Evolutionary conservation across 352 stramenopile species (phyloP).

Genomic region (Phytophthora citrophthora): DNA sequence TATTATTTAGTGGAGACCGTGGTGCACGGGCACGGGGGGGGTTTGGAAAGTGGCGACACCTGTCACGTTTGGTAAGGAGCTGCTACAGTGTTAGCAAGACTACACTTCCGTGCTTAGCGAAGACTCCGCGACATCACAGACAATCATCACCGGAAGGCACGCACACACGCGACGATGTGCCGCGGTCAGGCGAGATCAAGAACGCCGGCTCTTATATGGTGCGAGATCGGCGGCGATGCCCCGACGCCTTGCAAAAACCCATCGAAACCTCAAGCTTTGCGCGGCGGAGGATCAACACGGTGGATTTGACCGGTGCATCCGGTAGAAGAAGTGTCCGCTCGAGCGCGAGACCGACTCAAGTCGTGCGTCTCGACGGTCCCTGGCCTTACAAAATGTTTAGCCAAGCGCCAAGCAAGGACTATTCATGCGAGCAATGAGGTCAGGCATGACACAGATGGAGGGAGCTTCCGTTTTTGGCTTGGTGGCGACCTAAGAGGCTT

Average conservation of each 20-base stretch:
- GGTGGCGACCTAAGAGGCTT: slow-evolving; percentile 15
- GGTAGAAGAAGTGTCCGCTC: slow-evolving; percentile 27
- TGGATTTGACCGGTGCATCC: slow-evolving; percentile 26
- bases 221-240: slow-evolving; percentile 8
- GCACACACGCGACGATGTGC: slow-evolving; percentile 26
- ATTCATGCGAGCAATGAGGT: slow-evolving; percentile 2
- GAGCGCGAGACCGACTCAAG: slow-evolving; percentile 12
- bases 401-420: background rate
- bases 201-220: slow-evolving; percentile 23
- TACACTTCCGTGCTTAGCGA: slow-evolving; percentile 15
- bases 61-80: slow-evolving; percentile 20
- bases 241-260: slow-evolving; percentile 20
- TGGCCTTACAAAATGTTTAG: slow-evolving; percentile 7
- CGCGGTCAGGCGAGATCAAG: slow-evolving; percentile 23
- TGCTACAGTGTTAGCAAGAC: slow-evolving; percentile 2
- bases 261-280: slow-evolving; percentile 25
- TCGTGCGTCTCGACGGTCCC: background rate
- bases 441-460: slow-evolving; percentile 15
- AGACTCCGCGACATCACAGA: slow-evolving; percentile 12
- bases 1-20: slow-evolving; percentile 20
- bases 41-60: slow-evolving; percentile 22
- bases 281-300: slow-evolving; percentile 8
- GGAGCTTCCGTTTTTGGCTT: slow-evolving; percentile 4
- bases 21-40: slow-evolving; percentile 10
- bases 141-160: slow-evolving; percentile 11